These are phyloP conservation scores for Helianthus tuberosus DNA, from an alignment of 129 eudicot species.

Conservation along the genomic window DNA sequence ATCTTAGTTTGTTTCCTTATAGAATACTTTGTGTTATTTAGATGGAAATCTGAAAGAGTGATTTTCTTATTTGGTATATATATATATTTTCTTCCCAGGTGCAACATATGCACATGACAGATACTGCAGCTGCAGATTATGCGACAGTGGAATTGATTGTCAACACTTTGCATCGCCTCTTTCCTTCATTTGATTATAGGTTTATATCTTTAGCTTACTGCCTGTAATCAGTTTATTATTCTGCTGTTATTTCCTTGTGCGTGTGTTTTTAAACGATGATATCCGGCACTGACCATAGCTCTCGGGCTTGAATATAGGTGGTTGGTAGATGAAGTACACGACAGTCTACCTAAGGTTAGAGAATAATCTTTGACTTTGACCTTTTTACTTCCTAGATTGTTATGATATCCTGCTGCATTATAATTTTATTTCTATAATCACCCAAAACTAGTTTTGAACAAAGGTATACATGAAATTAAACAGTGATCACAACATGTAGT, in stretches of 20 bases:
- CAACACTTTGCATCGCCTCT: constrained; percentile 77
- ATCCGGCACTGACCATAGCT: not conserved
- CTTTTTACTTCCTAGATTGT: not conserved
- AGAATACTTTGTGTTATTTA: not conserved
- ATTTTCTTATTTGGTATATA: not conserved
- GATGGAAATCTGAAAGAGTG: not conserved
- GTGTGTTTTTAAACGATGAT: not conserved
- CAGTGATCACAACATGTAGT: not conserved
- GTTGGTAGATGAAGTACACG: constrained; percentile 89
- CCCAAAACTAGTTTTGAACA: not conserved
- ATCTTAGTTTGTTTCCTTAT: constrained; percentile 1
- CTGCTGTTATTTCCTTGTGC: constrained; percentile 3
- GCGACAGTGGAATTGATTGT: constrained; percentile 90
- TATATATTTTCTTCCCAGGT: constrained; percentile 53
- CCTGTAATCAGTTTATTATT: not conserved
- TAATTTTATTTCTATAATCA: constrained; percentile 7
- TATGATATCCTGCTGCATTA: constrained; percentile 15
- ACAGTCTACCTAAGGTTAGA: constrained; percentile 88
- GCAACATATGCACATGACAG: constrained; percentile 97
- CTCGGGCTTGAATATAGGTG: constrained; percentile 55
- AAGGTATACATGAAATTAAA: not conserved
- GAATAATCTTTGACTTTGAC: not conserved
- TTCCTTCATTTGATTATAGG: constrained; percentile 98
- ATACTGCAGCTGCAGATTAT: constrained; percentile 94
- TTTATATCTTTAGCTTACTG: constrained; percentile 14